A percentile compares a stretch with the other conserved stretches of the same genome.
These are phyloP conservation scores for Picea glauca DNA, from an alignment of 75 land plant species.

Conservation along the genomic window DNA sequence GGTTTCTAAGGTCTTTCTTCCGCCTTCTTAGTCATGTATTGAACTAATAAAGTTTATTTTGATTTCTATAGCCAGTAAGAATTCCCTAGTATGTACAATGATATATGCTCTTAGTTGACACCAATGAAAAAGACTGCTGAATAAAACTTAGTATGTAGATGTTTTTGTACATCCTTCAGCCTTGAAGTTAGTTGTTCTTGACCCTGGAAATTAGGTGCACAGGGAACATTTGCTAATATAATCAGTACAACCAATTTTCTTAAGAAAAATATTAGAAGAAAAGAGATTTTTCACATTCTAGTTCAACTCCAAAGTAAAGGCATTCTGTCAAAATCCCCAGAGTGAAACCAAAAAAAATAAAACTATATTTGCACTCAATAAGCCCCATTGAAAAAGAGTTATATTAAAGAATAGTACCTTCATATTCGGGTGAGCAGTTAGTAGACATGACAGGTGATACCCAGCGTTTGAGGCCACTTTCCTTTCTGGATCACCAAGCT, in stretches of 20 bases:
- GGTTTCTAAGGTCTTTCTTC: too few species aligned
- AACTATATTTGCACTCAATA: not conserved
- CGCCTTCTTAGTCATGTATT: too few species aligned
- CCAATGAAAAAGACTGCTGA: too few species aligned
- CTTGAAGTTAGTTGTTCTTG: too few species aligned
- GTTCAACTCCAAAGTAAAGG: not conserved
- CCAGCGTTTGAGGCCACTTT: constrained; percentile 88
- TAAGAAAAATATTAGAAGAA: not conserved
- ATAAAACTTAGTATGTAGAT: too few species aligned
- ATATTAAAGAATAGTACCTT: constrained; percentile 47
- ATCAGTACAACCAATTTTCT: not conserved
- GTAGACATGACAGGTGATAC: constrained; percentile 67
- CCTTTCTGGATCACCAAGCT: constrained; percentile 97
- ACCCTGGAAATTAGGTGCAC: too few species aligned
- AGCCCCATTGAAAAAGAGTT: constrained; percentile 2
- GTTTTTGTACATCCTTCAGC: too few species aligned
- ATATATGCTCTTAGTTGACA: too few species aligned
- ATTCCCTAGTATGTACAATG: too few species aligned
- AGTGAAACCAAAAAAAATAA: not conserved
- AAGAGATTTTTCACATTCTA: not conserved
- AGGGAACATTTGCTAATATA: too few species aligned
- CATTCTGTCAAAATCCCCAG: not conserved
- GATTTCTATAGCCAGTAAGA: too few species aligned
- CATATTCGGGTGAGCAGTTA: constrained; percentile 93
- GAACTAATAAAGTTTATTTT: too few species aligned